Conservation (phyloP, 129 eudicot species). For the Calendula officinalis region DNA sequence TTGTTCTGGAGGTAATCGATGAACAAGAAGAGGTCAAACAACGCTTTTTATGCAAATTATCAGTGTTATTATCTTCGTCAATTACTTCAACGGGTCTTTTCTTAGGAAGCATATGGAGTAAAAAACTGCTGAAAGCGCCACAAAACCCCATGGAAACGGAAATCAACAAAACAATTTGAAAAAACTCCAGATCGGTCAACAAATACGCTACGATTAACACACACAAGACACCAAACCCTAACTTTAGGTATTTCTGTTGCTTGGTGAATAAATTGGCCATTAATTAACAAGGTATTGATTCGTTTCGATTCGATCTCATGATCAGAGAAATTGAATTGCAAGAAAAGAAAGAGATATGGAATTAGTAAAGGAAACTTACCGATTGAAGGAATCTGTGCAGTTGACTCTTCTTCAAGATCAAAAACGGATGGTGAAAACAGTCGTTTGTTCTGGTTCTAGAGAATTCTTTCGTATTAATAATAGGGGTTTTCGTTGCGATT, state of each 20-base stretch:
- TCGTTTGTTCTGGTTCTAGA: too few species aligned
- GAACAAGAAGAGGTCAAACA: conserved; percentile 34
- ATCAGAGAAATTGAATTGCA: conserved; percentile 26
- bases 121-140: conserved; percentile 55
- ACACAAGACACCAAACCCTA: conserved; percentile 23
- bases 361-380: conserved; percentile 16
- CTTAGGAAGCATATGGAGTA: conserved; percentile 84
- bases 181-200: conserved; percentile 33
- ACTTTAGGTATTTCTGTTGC: conserved; percentile 14
- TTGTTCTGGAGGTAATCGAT: conserved; percentile 11
- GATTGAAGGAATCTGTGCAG: conserved; percentile 13
- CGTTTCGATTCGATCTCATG: conserved; percentile 26
- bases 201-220: neutral
- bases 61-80: conserved; percentile 34
- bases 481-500: too few species aligned
- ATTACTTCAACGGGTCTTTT: conserved; percentile 73
- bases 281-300: neutral
- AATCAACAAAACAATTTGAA: conserved; percentile 14
- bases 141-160: conserved; percentile 48
- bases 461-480: too few species aligned
- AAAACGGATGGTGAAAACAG: too few species aligned
- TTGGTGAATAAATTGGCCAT: conserved; percentile 1
- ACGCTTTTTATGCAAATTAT: conserved; percentile 49
- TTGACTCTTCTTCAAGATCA: too few species aligned
- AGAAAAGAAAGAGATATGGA: conserved; percentile 33